These are phyloP conservation scores for Datura wrightii DNA, from an alignment of 257 asterid genomes.

Conservation along the genomic window DNA sequence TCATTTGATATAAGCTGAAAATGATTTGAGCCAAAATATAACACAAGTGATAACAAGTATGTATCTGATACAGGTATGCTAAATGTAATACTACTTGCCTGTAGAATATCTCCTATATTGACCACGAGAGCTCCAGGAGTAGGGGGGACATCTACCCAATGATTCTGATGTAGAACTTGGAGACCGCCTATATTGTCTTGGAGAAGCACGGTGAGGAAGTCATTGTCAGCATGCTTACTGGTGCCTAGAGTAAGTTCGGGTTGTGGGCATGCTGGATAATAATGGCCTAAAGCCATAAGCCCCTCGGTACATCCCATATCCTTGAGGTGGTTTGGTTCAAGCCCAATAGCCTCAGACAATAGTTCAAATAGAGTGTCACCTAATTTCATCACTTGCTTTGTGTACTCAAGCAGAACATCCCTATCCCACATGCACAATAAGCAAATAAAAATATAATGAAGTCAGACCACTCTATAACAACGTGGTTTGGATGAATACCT, in stretches of 20 bases:
- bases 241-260: conserved; percentile 42
- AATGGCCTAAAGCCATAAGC: conserved; percentile 32
- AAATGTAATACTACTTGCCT: conserved; percentile 29
- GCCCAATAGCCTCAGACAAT: conserved; percentile 40
- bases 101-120: conserved; percentile 44
- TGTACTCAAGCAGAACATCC: conserved; percentile 37
- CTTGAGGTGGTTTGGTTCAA: conserved; percentile 30
- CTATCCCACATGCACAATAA: conserved; percentile 2
- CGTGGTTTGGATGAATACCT: background rate
- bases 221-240: conserved; percentile 37
- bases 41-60: background rate
- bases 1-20: conserved; percentile 43
- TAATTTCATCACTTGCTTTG: conserved; percentile 33
- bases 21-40: background rate
- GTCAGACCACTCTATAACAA: background rate
- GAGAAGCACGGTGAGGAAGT: conserved; percentile 43
- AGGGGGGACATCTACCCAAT: conserved; percentile 49
- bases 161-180: conserved; percentile 42
- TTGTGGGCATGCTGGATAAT: conserved; percentile 45
- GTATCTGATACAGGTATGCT: background rate
- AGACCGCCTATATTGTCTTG: conserved; percentile 44
- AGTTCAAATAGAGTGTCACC: conserved; percentile 31
- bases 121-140: conserved; percentile 43
- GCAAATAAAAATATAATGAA: background rate
- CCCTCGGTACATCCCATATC: conserved; percentile 41